A percentile compares a stretch with the other conserved stretches of the same genome.
These are phyloP conservation scores for Plasmodium yoelii DNA, from an alignment of 169 alveolate species.

Conservation along the genomic window DNA sequence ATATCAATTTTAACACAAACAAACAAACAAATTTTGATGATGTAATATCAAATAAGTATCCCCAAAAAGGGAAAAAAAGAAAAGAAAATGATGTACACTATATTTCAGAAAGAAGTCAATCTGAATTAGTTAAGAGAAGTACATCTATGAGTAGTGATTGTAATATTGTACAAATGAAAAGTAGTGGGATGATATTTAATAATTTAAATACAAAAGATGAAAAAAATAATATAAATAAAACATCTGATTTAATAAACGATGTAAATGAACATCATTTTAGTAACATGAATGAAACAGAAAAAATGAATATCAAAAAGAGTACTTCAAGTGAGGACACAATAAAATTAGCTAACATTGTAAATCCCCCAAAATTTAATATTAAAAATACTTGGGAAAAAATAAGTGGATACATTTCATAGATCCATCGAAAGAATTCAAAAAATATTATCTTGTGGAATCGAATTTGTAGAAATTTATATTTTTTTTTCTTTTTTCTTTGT, in stretches of 20 bases:
- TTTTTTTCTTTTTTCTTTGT: slow-evolving; percentile 2
- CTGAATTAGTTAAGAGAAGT: slow-evolving; percentile 46
- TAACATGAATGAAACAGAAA: slow-evolving; percentile 5
- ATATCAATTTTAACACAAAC: slow-evolving; percentile 22
- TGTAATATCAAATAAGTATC: slow-evolving; percentile 31
- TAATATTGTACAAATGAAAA: background rate
- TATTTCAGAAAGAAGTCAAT: slow-evolving; percentile 53
- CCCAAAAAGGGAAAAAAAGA: slow-evolving; percentile 36
- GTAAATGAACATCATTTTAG: background rate
- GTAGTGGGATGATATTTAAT: background rate
- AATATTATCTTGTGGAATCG: background rate
- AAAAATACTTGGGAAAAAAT: slow-evolving; percentile 72
- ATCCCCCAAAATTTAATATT: slow-evolving; percentile 62
- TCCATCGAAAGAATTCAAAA: background rate
- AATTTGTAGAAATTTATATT: background rate
- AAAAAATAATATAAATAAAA: background rate
- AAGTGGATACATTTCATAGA: slow-evolving; percentile 63
- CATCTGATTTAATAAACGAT: background rate
- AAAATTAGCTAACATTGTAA: slow-evolving; percentile 14
- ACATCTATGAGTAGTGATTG: slow-evolving; percentile 5
- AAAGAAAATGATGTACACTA: slow-evolving; percentile 19
- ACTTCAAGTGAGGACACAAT: background rate
- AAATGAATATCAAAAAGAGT: background rate
- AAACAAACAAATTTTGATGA: slow-evolving; percentile 25
- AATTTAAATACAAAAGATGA: background rate